Conservation (phyloP, 257 asterid species). For the Rubia yunnanensis region DNA sequence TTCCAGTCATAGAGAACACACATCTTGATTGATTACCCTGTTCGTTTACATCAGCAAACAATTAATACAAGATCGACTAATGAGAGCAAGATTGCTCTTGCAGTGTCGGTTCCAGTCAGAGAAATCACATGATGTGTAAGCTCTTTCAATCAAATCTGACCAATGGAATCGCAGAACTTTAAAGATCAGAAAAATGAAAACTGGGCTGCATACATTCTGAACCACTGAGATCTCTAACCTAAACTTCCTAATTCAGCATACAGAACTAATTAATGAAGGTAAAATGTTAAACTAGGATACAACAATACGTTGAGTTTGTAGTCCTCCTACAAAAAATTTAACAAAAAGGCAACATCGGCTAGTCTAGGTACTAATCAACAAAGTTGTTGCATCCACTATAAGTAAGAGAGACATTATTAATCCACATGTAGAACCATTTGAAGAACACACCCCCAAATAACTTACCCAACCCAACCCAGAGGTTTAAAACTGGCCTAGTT, state of each 20-base stretch:
- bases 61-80: neutral
- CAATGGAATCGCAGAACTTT: neutral
- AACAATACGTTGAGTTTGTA: too few species aligned
- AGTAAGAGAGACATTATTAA: neutral
- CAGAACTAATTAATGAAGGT: too few species aligned
- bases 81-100: neutral
- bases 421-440: neutral
- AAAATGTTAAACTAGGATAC: too few species aligned
- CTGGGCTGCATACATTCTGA: neutral
- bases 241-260: neutral
- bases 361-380: neutral
- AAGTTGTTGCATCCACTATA: neutral
- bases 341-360: neutral
- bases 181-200: neutral
- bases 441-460: neutral
- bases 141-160: neutral
- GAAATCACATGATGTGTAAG: neutral
- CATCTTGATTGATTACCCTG: neutral
- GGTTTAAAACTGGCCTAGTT: neutral
- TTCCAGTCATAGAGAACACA: neutral
- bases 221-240: neutral
- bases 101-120: too few species aligned
- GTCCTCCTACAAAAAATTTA: neutral
- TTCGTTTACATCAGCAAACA: neutral
- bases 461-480: neutral